These are phyloP conservation scores for Sporothrix brasiliensis DNA, from an alignment of 2,329 filamentous ascomycete species.

Conservation along the genomic window DNA sequence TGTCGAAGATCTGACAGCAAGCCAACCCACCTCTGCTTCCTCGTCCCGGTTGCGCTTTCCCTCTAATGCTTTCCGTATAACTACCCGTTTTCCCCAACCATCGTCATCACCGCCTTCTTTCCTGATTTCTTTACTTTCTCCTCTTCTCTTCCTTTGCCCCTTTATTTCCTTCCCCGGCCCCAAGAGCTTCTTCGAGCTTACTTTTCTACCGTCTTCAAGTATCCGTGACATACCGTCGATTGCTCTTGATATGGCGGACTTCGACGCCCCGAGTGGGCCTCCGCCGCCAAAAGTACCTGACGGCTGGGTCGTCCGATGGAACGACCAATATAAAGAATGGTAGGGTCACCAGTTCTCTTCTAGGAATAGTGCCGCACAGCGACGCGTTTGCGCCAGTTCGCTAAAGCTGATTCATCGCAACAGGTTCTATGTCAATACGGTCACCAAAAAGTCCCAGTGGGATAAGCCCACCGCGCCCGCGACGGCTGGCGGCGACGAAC, in stretches of 20 bases:
- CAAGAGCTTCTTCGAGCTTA: not conserved
- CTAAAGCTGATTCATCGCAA: not conserved
- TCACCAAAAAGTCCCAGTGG: constrained; percentile 90
- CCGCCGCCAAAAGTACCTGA: constrained; percentile 67
- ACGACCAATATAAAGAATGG: constrained; percentile 86
- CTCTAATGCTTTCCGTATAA: constrained; percentile 20
- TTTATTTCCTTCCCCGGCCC: not conserved
- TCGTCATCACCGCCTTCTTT: constrained; percentile 19
- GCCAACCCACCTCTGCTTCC: not conserved
- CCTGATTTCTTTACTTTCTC: not conserved
- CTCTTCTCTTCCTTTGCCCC: not conserved
- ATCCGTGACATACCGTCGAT: not conserved
- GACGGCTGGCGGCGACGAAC: constrained; percentile 45
- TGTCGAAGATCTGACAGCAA: constrained; percentile 4
- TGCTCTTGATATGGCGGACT: constrained; percentile 54
- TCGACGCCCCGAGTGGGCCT: constrained; percentile 56
- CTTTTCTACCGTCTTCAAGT: not conserved
- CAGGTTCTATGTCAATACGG: constrained; percentile 89
- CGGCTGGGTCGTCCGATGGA: constrained; percentile 85
- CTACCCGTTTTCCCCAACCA: constrained; percentile 20
- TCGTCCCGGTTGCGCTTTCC: constrained; percentile 5
- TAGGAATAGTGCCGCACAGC: not conserved
- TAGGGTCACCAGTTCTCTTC: constrained; percentile 32
- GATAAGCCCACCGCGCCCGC: constrained; percentile 75
- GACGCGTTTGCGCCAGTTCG: constrained; percentile 26